These are phyloP conservation scores for Glomus cerebriforme DNA, from an alignment of 192 early-diverging fungal genomes.

Conservation along the genomic window DNA sequence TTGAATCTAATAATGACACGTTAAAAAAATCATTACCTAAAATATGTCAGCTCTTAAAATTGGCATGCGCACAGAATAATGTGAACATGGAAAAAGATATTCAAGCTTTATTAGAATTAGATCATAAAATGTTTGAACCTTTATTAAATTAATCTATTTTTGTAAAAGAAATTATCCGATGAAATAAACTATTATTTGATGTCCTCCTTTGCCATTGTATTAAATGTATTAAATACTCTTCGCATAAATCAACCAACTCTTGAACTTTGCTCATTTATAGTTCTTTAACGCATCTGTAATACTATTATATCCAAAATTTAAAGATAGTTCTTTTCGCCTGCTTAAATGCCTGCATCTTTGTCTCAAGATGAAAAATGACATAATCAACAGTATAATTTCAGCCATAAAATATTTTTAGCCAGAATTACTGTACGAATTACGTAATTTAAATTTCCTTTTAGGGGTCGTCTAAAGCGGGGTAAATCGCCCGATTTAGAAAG, in stretches of 20 bases:
- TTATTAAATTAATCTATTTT: too few relatives aligned
- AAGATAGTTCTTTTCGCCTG: constrained; percentile 68
- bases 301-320: constrained; percentile 64
- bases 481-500: too few relatives aligned
- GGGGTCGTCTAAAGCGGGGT: too few relatives aligned
- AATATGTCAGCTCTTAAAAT: constrained; percentile 9
- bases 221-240: constrained; percentile 56
- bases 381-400: too few relatives aligned
- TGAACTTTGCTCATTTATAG: constrained; percentile 32
- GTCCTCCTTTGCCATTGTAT: constrained; percentile 35
- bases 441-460: too few relatives aligned
- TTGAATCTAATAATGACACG: not conserved
- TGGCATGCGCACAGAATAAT: not conserved
- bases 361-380: constrained; percentile 78
- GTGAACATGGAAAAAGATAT: not conserved
- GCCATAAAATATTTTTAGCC: too few relatives aligned
- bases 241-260: constrained; percentile 59
- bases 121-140: too few relatives aligned
- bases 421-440: too few relatives aligned
- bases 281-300: constrained; percentile 31
- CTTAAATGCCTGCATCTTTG: constrained; percentile 50
- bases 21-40: constrained; percentile 12
- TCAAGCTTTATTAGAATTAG: too few relatives aligned
- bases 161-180: too few relatives aligned
- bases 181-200: too few relatives aligned